These are phyloP conservation scores for Aspergillus tamarii DNA, from an alignment of 2,329 filamentous ascomycete species.

Conservation along the genomic window DNA sequence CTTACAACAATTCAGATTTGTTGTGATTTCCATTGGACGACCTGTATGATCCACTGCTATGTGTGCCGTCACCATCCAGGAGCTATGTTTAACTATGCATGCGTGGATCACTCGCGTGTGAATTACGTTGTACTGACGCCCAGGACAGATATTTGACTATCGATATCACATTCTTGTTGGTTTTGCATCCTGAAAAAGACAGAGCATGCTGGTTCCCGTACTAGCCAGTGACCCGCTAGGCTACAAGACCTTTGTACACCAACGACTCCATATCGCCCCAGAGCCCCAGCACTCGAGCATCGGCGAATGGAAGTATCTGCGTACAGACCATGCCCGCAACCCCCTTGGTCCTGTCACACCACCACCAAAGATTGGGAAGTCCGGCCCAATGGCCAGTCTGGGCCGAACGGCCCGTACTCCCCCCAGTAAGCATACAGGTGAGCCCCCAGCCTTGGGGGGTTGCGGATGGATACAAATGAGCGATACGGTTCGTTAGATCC, in stretches of 20 bases:
- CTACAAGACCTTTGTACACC: not conserved
- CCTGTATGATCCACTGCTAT: too few species aligned
- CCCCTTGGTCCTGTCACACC: conserved; percentile 63
- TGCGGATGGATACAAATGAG: not conserved
- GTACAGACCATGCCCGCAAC: conserved; percentile 57
- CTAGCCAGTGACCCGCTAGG: not conserved
- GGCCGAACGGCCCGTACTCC: conserved; percentile 3
- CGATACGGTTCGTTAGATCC: not conserved
- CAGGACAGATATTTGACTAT: too few species aligned
- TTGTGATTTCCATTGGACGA: too few species aligned
- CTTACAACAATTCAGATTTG: too few species aligned
- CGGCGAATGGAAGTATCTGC: conserved; percentile 51
- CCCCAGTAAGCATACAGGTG: not conserved
- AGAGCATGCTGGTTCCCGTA: not conserved
- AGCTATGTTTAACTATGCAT: too few species aligned
- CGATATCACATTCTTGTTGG: too few species aligned
- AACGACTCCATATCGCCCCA: not conserved
- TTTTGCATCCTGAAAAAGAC: too few species aligned
- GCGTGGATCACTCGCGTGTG: too few species aligned
- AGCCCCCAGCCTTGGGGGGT: not conserved
- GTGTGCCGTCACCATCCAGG: too few species aligned
- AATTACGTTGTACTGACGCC: too few species aligned
- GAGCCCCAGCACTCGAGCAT: not conserved
- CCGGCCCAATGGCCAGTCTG: conserved; percentile 63
- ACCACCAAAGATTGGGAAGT: conserved; percentile 65